Evolutionary conservation across 2,329 filamentous ascomycete species (phyloP).

Genomic region (Phyllosticta citriasiana): DNA sequence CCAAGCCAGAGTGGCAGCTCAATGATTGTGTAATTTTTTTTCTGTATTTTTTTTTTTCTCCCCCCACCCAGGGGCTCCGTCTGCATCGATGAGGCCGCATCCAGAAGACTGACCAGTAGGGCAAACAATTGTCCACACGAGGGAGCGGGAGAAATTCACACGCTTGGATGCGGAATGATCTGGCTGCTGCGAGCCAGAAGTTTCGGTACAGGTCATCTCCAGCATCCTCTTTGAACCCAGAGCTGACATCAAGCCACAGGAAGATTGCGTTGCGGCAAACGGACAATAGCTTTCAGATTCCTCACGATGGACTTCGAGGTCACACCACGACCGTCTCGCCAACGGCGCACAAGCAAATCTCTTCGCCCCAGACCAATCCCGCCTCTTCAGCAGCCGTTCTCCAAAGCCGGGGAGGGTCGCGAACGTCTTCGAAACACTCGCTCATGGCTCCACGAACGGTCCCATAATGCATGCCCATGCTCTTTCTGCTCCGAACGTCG

Average conservation of each 20-base stretch:
- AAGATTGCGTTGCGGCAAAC: too few species aligned
- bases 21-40: too few species aligned
- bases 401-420: slow-evolving; percentile 38
- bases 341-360: slow-evolving; percentile 34
- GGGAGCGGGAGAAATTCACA: too few species aligned
- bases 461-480: slow-evolving; percentile 44
- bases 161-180: neutral
- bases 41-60: too few species aligned
- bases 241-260: slow-evolving; percentile 24
- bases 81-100: neutral
- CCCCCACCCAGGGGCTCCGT: too few species aligned
- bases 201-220: too few species aligned
- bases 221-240: neutral
- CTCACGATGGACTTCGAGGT: too few species aligned
- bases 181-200: neutral
- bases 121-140: too few species aligned
- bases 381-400: slow-evolving; percentile 34
- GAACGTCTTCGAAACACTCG: slow-evolving; percentile 39
- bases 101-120: too few species aligned
- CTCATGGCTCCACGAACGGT: slow-evolving; percentile 37
- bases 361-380: slow-evolving; percentile 28
- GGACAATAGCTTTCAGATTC: too few species aligned
- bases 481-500: slow-evolving; percentile 37
- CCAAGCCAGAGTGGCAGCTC: too few species aligned
- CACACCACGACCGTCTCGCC: slow-evolving; percentile 30